These are phyloP conservation scores for Trichoderma arundinaceum DNA, from an alignment of 2,329 filamentous ascomycete genomes.

Conservation along the genomic window DNA sequence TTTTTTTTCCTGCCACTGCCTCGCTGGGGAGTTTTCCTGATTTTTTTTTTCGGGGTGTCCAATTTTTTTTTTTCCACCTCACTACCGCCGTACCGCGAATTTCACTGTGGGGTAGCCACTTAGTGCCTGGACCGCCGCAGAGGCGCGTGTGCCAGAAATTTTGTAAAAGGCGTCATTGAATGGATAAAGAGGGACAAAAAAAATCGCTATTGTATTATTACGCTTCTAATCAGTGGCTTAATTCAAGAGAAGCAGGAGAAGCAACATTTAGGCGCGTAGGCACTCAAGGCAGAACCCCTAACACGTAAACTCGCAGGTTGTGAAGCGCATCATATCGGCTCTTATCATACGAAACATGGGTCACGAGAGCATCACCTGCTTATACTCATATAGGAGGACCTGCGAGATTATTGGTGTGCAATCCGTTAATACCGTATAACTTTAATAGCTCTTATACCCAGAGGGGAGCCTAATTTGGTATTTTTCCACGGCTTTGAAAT, in stretches of 20 bases:
- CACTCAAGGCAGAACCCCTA: background rate
- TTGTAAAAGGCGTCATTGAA: no score
- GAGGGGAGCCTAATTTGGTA: background rate
- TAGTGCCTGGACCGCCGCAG: no score
- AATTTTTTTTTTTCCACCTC: conserved; percentile 29
- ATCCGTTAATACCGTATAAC: no score
- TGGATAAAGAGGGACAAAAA: no score
- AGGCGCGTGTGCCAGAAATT: no score
- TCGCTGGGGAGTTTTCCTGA: conserved; percentile 27
- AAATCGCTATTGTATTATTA: no score
- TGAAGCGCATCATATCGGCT: background rate
- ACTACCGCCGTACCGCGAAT: conserved; percentile 25
- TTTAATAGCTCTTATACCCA: background rate
- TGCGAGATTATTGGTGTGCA: background rate
- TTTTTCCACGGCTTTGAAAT: background rate
- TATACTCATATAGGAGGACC: no score
- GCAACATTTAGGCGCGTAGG: no score
- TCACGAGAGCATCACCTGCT: conserved; percentile 7
- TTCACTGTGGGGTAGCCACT: conserved; percentile 27
- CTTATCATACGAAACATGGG: background rate
- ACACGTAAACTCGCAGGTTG: no score
- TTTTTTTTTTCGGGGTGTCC: conserved; percentile 31
- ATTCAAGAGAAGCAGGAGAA: background rate
- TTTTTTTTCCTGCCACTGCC: conserved; percentile 30
- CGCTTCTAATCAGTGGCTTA: no score